Evolutionary conservation across 2,329 filamentous ascomycete species (phyloP), one percentile per base, ranked within the genome.

Genomic region (Alternaria burnsii): DNA sequence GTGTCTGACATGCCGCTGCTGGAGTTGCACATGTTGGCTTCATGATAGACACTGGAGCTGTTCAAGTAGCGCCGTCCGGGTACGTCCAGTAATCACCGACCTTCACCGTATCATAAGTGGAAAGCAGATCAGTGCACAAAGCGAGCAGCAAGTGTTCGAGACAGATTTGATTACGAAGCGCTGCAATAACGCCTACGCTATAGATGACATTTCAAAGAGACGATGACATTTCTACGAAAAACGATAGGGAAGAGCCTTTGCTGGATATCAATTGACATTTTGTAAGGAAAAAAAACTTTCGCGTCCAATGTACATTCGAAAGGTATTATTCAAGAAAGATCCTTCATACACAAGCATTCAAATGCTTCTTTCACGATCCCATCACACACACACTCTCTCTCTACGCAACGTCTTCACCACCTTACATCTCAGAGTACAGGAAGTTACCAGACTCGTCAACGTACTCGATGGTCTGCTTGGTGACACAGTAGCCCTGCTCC

Each of bases 401-500:
- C 30, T 43, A 30, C 9, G 30, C 34, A 22, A 46, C 36, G 24
- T 26, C 20, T 36, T 16, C 3, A 38, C 34, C 46, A 47, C 18
- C 22, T 58, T 59, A 66, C 68, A 65, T 70, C 55, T 66, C 68
- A 50, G 63, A 58, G 51, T 75, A 75, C 61, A 77, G 57, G 61
- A 72, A 73, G 42, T 76, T 73, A 43, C 76, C 76, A 7, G 65
- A 56, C 56, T 63, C 58, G 54, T 78, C 73, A 4, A 78, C 75
- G 50, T 78, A 78, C 65, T 74, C 65, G 51, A 78, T 69, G 18
- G 69, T 74, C 65, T 75, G 71, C 62, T 72, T 60, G 41, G 51
- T 71, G 11, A 68, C 62, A 46, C 76, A 78, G 65, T 76, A 75
- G 1, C 74, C 73, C 55, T 68, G 48, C 63, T 74, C 73, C 30